Evolutionary conservation across 495 filamentous ascomycete species (phyloP), one percentile per base, ranked within the genome.

Genomic region (Penicillium desertorum): DNA sequence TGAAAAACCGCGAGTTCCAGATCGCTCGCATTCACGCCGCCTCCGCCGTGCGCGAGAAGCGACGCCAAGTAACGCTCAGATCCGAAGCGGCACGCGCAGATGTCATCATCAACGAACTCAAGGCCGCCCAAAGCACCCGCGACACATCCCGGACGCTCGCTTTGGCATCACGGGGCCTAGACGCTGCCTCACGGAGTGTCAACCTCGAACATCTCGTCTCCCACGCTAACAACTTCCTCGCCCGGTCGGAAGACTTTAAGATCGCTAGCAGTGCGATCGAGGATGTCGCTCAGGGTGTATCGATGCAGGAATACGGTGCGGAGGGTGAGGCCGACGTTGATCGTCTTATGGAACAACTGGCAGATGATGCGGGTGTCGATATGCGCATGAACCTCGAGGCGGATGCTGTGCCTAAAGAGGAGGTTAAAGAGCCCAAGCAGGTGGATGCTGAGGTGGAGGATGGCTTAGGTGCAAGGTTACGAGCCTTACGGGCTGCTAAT

Each of bases 91-190:
- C 76, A 12, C 73, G 76, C 6, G 75, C 76, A 36, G 76, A 79
- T 42, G 76, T 79, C 0, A 79, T 79, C 14, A 79, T 79, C 67
- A 79, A 79, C 57, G 76, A 79, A 52, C 67, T 79, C 11, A 79
- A 79, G 58, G 75, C 76, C 16, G 76, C 75, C 0, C 76, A 79
- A 42, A 73, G 69, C 56, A 79, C 76, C 8, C 75, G 76, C 14
- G 76, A 79, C 53, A 79, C 76, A 7, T 77, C 76, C 2, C 66
- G 75, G 2, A 79, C 76, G 0, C 67, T 79, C 2, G 75, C 74
- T 14, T 37, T 79, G 22, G 76, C 76, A 0, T 75, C 71, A 12
- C 69, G 76, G 1, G 76, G 76, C 0, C 61, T 79, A 30, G 75
- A 79, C 45, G 76, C 75, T 1, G 76, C 76, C 12, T 74, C 70